These are phyloP conservation scores for Phytopythium ostracodes DNA, from an alignment of 352 stramenopile genomes.

Conservation along the genomic window DNA sequence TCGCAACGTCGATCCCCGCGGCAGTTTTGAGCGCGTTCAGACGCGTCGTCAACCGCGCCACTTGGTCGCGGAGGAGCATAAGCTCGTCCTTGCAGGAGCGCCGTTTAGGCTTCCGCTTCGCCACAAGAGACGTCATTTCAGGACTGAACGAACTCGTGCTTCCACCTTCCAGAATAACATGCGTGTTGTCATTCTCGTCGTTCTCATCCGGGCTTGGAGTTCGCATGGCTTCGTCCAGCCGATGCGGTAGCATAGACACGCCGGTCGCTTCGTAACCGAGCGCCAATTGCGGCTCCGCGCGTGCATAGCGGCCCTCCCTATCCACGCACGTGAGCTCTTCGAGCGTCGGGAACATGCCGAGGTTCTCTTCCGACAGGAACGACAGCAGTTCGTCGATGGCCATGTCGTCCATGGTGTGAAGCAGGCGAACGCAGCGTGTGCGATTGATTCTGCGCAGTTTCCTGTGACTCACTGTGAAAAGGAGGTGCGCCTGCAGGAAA, in stretches of 20 bases:
- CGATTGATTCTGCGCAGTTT: no score
- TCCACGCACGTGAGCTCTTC: not conserved
- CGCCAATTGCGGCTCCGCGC: not conserved
- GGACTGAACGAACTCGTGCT: not conserved
- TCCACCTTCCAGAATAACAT: no score
- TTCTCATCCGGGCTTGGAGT: no score
- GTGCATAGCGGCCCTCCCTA: not conserved
- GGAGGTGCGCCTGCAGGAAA: no score
- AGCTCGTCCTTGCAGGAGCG: not conserved
- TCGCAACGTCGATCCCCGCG: not conserved
- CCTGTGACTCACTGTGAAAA: no score
- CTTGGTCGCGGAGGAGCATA: not conserved
- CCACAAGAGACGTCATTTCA: not conserved
- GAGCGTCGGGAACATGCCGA: not conserved
- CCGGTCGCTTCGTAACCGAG: not conserved
- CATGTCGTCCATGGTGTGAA: not conserved
- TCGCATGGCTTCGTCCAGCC: not conserved
- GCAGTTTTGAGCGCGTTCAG: not conserved
- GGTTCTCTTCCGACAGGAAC: not conserved
- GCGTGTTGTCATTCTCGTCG: not conserved
- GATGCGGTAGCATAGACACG: not conserved
- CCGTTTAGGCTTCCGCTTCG: not conserved
- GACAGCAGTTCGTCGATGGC: not conserved
- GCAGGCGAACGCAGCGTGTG: no score
- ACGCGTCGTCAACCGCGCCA: not conserved